These are phyloP conservation scores for Pezicula carpinea DNA, from an alignment of 2,329 filamentous ascomycete genomes.

Conservation along the genomic window DNA sequence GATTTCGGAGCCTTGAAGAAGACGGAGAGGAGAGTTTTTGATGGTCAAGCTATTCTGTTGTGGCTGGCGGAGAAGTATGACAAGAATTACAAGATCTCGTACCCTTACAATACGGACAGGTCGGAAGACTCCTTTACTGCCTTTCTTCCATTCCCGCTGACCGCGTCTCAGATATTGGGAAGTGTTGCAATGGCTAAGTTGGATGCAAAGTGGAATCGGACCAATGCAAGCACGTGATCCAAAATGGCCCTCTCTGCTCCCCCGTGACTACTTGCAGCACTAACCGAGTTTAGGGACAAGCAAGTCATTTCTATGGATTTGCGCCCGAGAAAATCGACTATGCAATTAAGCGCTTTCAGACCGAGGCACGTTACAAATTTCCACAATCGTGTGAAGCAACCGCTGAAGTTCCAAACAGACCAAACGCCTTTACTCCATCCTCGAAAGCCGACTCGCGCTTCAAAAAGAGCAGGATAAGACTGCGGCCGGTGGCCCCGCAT, in stretches of 20 bases:
- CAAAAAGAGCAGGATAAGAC: constrained; percentile 11
- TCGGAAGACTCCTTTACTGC: constrained; percentile 1
- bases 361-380: constrained; percentile 67
- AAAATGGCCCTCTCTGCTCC: too few relatives aligned
- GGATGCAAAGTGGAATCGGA: constrained; percentile 64
- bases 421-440: constrained; percentile 40
- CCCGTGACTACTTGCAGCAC: not conserved
- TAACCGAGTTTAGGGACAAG: constrained; percentile 21
- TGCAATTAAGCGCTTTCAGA: constrained; percentile 72
- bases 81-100: constrained; percentile 72
- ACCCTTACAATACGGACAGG: constrained; percentile 53
- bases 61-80: constrained; percentile 80
- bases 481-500: constrained; percentile 11
- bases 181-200: constrained; percentile 64
- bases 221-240: constrained; percentile 54
- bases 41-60: constrained; percentile 75
- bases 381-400: constrained; percentile 54
- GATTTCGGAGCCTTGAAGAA: constrained; percentile 42
- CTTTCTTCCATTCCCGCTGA: too few relatives aligned
- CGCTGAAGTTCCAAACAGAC: constrained; percentile 31
- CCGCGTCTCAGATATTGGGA: constrained; percentile 74
- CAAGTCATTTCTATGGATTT: constrained; percentile 78
- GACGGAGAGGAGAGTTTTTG: constrained; percentile 62
- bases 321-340: constrained; percentile 77
- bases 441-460: constrained; percentile 34